Percentiles rank a stretch among this genome's conserved stretches.
phyloP scores from a whole-genome alignment of 345 rosid species.

The Eucalyptus tenuipes region DNA sequence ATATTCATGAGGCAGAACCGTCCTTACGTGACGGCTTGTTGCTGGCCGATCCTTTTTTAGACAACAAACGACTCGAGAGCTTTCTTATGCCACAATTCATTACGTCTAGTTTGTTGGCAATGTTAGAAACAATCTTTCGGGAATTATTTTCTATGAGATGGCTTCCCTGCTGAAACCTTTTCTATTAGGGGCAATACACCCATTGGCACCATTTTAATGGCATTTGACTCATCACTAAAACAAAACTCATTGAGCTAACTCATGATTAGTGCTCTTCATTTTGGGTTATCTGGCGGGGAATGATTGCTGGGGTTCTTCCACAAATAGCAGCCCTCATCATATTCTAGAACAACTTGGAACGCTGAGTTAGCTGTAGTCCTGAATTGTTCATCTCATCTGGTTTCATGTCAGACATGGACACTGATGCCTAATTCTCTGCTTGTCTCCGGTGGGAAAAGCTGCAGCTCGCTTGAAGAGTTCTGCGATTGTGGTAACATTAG shows the following conservation, averaged over 20 bases:
- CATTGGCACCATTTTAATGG: neutral
- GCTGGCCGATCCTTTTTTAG: neutral
- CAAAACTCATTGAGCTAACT: neutral
- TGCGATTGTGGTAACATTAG: conserved; percentile 16
- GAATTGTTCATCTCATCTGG: neutral
- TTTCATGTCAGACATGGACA: neutral
- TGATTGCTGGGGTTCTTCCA: conserved; percentile 47
- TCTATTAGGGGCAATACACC: neutral
- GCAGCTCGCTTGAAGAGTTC: conserved; percentile 31
- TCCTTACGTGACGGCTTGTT: conserved; percentile 79
- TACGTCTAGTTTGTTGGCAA: neutral
- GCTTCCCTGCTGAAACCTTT: neutral
- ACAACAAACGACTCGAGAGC: neutral
- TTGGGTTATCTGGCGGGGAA: conserved; percentile 91
- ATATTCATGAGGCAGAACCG: conserved; percentile 77
- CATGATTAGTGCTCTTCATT: neutral
- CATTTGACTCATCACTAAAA: neutral
- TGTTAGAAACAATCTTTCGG: neutral
- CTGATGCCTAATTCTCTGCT: neutral
- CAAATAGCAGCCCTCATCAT: conserved; percentile 56
- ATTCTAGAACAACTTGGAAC: conserved; percentile 70
- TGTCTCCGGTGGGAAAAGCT: conserved; percentile 48
- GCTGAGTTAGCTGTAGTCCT: conserved; percentile 34
- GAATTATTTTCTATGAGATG: neutral
- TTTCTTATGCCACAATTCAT: neutral